A percentile compares a stretch with the other conserved stretches of the same genome.
phyloP scores from a whole-genome alignment of 2,329 filamentous ascomycete species.

The Verticillium alfalfae region DNA sequence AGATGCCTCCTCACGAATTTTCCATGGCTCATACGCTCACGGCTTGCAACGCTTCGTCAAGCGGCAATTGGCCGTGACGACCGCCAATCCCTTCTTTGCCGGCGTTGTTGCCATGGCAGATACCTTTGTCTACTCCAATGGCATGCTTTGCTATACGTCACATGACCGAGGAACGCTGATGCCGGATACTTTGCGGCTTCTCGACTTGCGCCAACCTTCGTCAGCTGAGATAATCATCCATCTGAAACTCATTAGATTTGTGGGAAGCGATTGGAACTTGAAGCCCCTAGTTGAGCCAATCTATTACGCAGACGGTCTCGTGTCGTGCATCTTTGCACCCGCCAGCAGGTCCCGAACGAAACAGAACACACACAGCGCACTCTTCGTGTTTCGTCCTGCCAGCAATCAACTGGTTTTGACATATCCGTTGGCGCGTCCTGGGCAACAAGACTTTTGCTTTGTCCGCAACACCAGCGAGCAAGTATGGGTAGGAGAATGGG shows the following conservation, averaged over 20 bases:
- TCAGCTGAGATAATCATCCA: slow-evolving; percentile 47
- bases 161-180: slow-evolving; percentile 22
- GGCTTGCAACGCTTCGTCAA: slow-evolving; percentile 58
- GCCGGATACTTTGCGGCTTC: slow-evolving; percentile 38
- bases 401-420: background rate
- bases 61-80: slow-evolving; percentile 52
- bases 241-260: slow-evolving; percentile 38
- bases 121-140: slow-evolving; percentile 57
- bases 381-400: slow-evolving; percentile 33
- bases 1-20: background rate
- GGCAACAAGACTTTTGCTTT: slow-evolving; percentile 31
- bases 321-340: slow-evolving; percentile 52
- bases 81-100: slow-evolving; percentile 56
- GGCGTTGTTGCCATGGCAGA: slow-evolving; percentile 55
- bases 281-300: slow-evolving; percentile 30
- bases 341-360: slow-evolving; percentile 13
- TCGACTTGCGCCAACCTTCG: slow-evolving; percentile 48
- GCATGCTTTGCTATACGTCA: slow-evolving; percentile 59
- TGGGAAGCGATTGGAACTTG: background rate
- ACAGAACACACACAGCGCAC: slow-evolving; percentile 5
- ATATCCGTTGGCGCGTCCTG: background rate
- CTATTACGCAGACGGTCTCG: slow-evolving; percentile 49
- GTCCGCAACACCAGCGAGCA: slow-evolving; percentile 58
- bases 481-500: slow-evolving; percentile 59
- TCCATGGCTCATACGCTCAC: slow-evolving; percentile 32